Conservation (phyloP, 2,329 filamentous ascomycete species). For the Xylariaceae sp. region DNA sequence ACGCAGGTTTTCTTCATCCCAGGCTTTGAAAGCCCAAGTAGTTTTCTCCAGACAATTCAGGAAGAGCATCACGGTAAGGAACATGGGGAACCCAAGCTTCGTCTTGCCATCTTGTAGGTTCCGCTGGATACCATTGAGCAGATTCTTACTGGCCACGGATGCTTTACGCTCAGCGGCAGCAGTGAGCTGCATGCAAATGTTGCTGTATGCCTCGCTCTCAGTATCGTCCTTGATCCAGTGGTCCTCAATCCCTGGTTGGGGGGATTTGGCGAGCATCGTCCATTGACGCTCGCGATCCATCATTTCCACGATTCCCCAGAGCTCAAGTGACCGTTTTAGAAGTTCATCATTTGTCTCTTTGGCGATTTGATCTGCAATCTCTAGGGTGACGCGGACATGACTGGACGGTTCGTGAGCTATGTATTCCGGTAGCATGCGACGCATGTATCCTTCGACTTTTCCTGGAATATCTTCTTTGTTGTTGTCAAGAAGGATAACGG, state of each 20-base stretch:
- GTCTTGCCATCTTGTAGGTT: slow-evolving; percentile 66
- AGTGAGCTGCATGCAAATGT: slow-evolving; percentile 68
- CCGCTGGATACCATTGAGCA: slow-evolving; percentile 66
- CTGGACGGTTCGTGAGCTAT: slow-evolving; percentile 64
- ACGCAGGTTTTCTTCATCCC: slow-evolving; percentile 66
- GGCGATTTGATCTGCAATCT: slow-evolving; percentile 54
- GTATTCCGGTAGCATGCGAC: slow-evolving; percentile 61
- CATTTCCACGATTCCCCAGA: slow-evolving; percentile 70
- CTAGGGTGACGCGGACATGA: slow-evolving; percentile 64
- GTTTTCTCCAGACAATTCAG: slow-evolving; percentile 71
- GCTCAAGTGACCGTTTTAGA: slow-evolving; percentile 63
- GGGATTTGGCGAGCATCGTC: slow-evolving; percentile 58
- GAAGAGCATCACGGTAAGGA: slow-evolving; percentile 65
- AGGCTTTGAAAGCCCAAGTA: slow-evolving; percentile 72
- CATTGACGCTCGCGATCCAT: slow-evolving; percentile 69
- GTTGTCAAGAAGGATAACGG: slow-evolving; percentile 63
- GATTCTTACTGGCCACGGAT: slow-evolving; percentile 60
- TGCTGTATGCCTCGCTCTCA: slow-evolving; percentile 63
- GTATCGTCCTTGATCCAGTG: slow-evolving; percentile 59
- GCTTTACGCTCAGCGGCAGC: slow-evolving; percentile 69
- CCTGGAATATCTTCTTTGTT: slow-evolving; percentile 64
- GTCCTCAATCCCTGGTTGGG: slow-evolving; percentile 47
- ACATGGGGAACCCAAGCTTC: slow-evolving; percentile 65
- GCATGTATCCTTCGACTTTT: slow-evolving; percentile 66
- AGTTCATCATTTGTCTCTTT: slow-evolving; percentile 58